These are phyloP conservation scores for Pythium phragmitis DNA, from an alignment of 352 stramenopile species.

Conservation along the genomic window DNA sequence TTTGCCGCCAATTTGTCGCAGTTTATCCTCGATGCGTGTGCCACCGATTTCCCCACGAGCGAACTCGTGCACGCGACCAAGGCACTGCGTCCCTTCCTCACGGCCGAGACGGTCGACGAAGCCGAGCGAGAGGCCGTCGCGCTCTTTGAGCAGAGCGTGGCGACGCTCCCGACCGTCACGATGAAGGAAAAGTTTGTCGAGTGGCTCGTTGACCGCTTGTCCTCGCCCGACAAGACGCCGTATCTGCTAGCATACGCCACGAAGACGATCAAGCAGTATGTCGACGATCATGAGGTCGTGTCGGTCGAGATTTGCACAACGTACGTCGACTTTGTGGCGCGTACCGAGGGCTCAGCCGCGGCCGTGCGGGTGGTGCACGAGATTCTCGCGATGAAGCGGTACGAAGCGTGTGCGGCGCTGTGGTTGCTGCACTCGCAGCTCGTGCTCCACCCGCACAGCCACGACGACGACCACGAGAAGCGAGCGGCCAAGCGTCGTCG, in stretches of 20 bases:
- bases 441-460: slow-evolving; percentile 40
- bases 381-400: slow-evolving; percentile 36
- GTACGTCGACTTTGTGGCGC: slow-evolving; percentile 75
- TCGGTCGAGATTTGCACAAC: slow-evolving; percentile 37
- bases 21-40: slow-evolving; percentile 65
- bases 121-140: slow-evolving; percentile 50
- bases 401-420: slow-evolving; percentile 29
- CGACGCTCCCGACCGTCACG: slow-evolving; percentile 35
- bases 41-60: slow-evolving; percentile 53
- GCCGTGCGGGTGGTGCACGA: slow-evolving; percentile 46
- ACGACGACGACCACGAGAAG: slow-evolving; percentile 27
- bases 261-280: slow-evolving; percentile 56
- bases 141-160: slow-evolving; percentile 62
- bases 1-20: slow-evolving; percentile 67
- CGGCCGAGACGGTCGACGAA: slow-evolving; percentile 36
- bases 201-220: slow-evolving; percentile 61
- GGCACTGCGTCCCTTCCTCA: slow-evolving; percentile 50
- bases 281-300: slow-evolving; percentile 20
- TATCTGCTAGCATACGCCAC: slow-evolving; percentile 57
- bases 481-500: slow-evolving; percentile 53
- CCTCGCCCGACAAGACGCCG: slow-evolving; percentile 36
- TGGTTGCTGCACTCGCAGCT: slow-evolving; percentile 79
- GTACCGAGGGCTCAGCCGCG: slow-evolving; percentile 48
- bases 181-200: slow-evolving; percentile 69
- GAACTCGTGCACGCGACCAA: slow-evolving; percentile 55